Evolutionary conservation across 345 rosid genomes (phyloP), one percentile per base, ranked within the genome.

Genomic region (Populus deltoides): DNA sequence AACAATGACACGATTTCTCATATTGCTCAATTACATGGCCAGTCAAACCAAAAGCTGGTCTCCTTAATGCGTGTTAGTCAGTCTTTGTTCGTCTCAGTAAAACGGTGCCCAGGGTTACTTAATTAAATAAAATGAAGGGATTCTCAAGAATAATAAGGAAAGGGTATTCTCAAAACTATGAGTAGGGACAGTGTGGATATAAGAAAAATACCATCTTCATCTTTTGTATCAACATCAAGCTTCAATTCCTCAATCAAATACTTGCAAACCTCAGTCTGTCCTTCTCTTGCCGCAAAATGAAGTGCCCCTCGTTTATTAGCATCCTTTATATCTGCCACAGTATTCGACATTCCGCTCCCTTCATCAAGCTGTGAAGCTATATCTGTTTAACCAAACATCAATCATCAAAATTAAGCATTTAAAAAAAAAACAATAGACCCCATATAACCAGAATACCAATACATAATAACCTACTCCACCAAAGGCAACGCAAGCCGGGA

Each of bases 281-380:
- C 99, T 86, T 93, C 98, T 78, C 97, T 90, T 7, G 98, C 97
- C 3, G 97, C 97, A 86, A 95, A 95, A 84, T 95, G 99, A 78
- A 93, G 88, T 4, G 98, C 98, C 24, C 98, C 99, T 62, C 98
- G 87, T 84, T 92, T 86, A 80, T 95, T 93, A 2, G 96, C 99
- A 84, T 95, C 98, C 87, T 92, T 95, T 63, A 92, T 86, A 83
- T 89, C 93, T 66, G 87, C 90, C 75, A 95, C 88, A 13, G 99
- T 89, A 81, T 79, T 81, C 6, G 84, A 82, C 49, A 91, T 39
- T 70, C 86, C 97, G 80, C 92, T 87, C 27, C 97, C 98, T 20
- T 91, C 94, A 85, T 91, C 99, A 12, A 95, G 93, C 87, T 92
- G 89, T 63, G 82, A 55, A 6, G 97, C 97, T 65, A 89, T 73